phyloP scores from a whole-genome alignment of 495 filamentous ascomycete genomes.

The Cenococcum geophilum region DNA sequence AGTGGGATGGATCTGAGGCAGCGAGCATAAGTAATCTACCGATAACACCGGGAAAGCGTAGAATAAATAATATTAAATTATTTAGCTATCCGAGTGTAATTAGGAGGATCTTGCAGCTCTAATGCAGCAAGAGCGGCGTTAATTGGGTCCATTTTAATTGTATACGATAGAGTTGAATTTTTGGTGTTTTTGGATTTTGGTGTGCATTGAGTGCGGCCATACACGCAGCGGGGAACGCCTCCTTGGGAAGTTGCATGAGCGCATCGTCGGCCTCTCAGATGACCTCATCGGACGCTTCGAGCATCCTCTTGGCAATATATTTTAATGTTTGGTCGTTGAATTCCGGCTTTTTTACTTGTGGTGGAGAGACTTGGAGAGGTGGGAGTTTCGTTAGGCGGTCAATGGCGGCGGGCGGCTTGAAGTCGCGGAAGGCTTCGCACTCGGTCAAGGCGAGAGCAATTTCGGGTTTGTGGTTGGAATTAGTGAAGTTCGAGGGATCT shows the following conservation, averaged over 20 bases:
- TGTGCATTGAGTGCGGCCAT: too few species aligned
- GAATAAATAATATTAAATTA: constrained; percentile 55
- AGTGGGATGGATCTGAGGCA: too few species aligned
- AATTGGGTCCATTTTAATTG: too few species aligned
- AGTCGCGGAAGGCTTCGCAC: constrained; percentile 76
- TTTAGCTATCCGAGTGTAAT: too few species aligned
- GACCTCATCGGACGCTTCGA: constrained; percentile 48
- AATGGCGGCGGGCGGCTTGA: constrained; percentile 60
- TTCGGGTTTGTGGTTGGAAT: constrained; percentile 77
- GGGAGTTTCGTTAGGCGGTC: constrained; percentile 52
- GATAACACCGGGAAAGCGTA: too few species aligned
- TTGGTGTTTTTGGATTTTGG: too few species aligned
- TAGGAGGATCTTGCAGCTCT: too few species aligned
- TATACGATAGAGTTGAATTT: too few species aligned
- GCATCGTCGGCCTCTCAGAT: constrained; percentile 48
- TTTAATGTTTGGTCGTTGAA: constrained; percentile 61
- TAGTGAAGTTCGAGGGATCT: constrained; percentile 60
- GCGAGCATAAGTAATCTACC: too few species aligned
- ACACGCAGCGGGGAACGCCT: constrained; percentile 52
- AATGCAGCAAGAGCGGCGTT: too few species aligned
- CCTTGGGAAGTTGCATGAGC: constrained; percentile 45
- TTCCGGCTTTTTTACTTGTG: constrained; percentile 34
- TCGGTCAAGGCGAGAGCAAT: constrained; percentile 69
- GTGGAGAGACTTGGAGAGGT: constrained; percentile 50
- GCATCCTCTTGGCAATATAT: constrained; percentile 50